Percentiles rank a stretch among this genome's conserved stretches.
phyloP scores from a whole-genome alignment of 352 stramenopile species.

The Pythium plurisporium region DNA sequence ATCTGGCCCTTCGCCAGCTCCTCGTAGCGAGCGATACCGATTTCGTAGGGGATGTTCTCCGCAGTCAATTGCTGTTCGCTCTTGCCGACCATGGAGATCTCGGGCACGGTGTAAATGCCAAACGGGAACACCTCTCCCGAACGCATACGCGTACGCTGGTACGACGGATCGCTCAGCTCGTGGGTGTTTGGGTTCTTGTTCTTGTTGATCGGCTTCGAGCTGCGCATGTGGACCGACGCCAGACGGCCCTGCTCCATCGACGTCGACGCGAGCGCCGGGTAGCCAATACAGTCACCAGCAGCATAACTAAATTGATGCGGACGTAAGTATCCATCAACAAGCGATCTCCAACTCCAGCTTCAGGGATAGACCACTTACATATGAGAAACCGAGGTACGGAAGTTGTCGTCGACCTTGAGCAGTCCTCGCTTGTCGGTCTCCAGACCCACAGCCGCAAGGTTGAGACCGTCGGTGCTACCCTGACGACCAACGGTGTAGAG shows the following conservation, averaged over 20 bases:
- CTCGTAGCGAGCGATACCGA: slow-evolving; percentile 74
- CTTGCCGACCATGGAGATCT: slow-evolving; percentile 89
- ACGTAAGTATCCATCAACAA: slow-evolving; percentile 3
- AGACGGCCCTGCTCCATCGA: slow-evolving; percentile 89
- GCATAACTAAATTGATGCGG: slow-evolving; percentile 71
- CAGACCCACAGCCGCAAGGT: slow-evolving; percentile 77
- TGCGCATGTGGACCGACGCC: slow-evolving; percentile 87
- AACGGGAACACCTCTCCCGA: slow-evolving; percentile 86
- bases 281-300: slow-evolving; percentile 87
- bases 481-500: slow-evolving; percentile 87
- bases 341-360: neutral
- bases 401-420: slow-evolving; percentile 86
- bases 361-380: slow-evolving; percentile 52
- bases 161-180: slow-evolving; percentile 56
- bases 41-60: slow-evolving; percentile 71
- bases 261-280: slow-evolving; percentile 84
- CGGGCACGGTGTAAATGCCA: slow-evolving; percentile 85
- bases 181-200: slow-evolving; percentile 30
- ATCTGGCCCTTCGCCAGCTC: slow-evolving; percentile 85
- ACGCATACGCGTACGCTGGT: slow-evolving; percentile 75
- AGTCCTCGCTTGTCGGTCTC: slow-evolving; percentile 76
- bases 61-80: slow-evolving; percentile 84
- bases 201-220: slow-evolving; percentile 57
- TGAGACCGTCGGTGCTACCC: slow-evolving; percentile 81
- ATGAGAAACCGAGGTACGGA: slow-evolving; percentile 81